phyloP scores from a whole-genome alignment of 768 basidiomycete species.

The Artomyces pyxidatus region DNA sequence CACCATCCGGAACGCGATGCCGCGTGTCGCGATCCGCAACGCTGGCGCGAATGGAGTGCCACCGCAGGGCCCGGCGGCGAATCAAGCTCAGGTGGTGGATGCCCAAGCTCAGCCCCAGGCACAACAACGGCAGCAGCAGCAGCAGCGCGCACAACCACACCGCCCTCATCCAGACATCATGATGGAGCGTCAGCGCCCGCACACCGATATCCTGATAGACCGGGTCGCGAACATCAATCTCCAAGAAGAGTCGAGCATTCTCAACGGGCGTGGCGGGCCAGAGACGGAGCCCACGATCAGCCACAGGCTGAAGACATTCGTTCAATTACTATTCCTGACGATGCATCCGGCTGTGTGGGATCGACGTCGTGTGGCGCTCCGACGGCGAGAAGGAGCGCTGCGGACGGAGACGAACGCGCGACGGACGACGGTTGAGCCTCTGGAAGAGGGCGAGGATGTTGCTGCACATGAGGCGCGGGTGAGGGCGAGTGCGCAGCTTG shows the following conservation, averaged over 20 bases:
- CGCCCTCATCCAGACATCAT: background rate
- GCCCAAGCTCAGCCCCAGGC: background rate
- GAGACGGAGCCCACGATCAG: background rate
- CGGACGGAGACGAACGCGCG: constrained; percentile 10
- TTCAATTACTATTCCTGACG: constrained; percentile 10
- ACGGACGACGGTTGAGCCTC: background rate
- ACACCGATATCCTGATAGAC: constrained; percentile 6
- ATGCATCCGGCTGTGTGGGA: constrained; percentile 16
- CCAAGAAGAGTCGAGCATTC: constrained; percentile 3
- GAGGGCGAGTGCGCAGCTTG: background rate
- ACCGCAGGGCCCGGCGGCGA: background rate
- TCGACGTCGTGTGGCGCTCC: constrained; percentile 12
- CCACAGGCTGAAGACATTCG: constrained; percentile 12
- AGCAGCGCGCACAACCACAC: background rate
- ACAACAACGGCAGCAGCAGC: background rate
- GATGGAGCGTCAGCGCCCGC: background rate
- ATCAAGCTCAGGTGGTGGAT: background rate
- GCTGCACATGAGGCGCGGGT: background rate
- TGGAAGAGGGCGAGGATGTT: background rate
- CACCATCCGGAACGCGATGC: constrained; percentile 15
- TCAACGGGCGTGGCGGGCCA: constrained; percentile 6
- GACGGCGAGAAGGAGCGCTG: constrained; percentile 13
- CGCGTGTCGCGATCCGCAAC: constrained; percentile 1
- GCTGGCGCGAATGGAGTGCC: background rate
- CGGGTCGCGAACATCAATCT: constrained; percentile 9